Percentiles rank a stretch among this genome's conserved stretches.
phyloP scores from a whole-genome alignment of 371 early-diverging fungal genomes.

The Mucor plumbeus region DNA sequence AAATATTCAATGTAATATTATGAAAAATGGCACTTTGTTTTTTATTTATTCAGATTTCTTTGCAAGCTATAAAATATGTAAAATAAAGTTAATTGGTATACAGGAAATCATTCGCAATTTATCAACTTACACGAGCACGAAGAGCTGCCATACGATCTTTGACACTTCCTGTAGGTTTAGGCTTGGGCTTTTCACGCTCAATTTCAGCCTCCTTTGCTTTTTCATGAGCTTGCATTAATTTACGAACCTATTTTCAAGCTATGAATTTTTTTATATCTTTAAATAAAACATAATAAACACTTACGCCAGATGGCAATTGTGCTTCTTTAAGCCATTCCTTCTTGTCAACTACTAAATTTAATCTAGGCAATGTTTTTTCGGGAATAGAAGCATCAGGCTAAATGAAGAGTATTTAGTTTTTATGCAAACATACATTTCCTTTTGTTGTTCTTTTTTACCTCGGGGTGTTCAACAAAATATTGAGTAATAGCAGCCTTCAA shows the following conservation, averaged over 20 bases:
- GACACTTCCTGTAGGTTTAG: slow-evolving; percentile 35
- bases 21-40: neutral
- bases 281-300: neutral
- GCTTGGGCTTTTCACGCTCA: slow-evolving; percentile 26
- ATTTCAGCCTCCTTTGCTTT: slow-evolving; percentile 29
- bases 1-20: slow-evolving; percentile 9
- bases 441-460: slow-evolving; percentile 15
- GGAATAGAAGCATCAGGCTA: slow-evolving; percentile 41
- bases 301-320: slow-evolving; percentile 42
- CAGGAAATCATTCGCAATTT: neutral
- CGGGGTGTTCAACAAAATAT: slow-evolving; percentile 32
- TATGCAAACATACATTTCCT: no score
- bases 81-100: neutral
- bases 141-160: slow-evolving; percentile 46
- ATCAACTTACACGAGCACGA: slow-evolving; percentile 41
- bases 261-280: neutral
- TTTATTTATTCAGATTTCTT: slow-evolving; percentile 13
- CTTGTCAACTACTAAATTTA: slow-evolving; percentile 33
- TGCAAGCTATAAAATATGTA: slow-evolving; percentile 11
- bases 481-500: slow-evolving; percentile 20
- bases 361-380: slow-evolving; percentile 41
- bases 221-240: slow-evolving; percentile 35
- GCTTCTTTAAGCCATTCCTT: slow-evolving; percentile 40
- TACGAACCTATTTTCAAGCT: slow-evolving; percentile 22
- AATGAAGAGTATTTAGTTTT: neutral